Conservation (phyloP, 2,329 filamentous ascomycete genomes). For the Ceratocystis diversiconidia region DNA sequence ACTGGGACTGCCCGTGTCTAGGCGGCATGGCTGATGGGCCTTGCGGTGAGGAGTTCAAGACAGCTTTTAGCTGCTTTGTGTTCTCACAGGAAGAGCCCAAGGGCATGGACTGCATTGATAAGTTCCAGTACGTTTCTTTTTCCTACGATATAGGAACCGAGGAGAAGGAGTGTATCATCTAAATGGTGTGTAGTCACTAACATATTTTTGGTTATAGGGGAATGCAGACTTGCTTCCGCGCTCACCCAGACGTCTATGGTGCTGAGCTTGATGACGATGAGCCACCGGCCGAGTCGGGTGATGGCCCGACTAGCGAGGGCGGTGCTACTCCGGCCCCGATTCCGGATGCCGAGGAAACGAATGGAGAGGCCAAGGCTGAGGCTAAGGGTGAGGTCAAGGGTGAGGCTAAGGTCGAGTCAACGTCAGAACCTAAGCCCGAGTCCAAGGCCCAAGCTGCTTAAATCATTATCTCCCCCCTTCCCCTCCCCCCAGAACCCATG, state of each 20-base stretch:
- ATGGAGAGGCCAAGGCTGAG: conserved; percentile 23
- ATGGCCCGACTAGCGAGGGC: conserved; percentile 19
- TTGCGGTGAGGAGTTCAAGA: conserved; percentile 89
- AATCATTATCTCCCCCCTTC: no score
- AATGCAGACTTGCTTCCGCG: conserved; percentile 95
- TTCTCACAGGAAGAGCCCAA: conserved; percentile 88
- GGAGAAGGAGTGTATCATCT: no score
- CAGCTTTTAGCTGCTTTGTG: conserved; percentile 97
- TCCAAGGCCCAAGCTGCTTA: background rate
- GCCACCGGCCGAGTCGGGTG: conserved; percentile 23
- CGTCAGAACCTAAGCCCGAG: background rate
- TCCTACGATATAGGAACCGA: no score
- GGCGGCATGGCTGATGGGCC: conserved; percentile 95
- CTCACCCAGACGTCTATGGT: conserved; percentile 86
- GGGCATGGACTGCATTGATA: conserved; percentile 93
- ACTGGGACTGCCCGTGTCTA: conserved; percentile 97
- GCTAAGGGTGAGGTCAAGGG: conserved; percentile 20
- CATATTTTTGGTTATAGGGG: conserved; percentile 38
- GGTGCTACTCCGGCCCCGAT: conserved; percentile 9
- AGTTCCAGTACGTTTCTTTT: conserved; percentile 64
- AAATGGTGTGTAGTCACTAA: background rate
- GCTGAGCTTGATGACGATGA: conserved; percentile 72
- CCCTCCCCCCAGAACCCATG: background rate
- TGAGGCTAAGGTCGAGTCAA: background rate
- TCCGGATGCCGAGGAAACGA: conserved; percentile 8